Base-by-base conservation (phyloP, 345 rosid species). In the Ceriops zippeliana region DNA sequence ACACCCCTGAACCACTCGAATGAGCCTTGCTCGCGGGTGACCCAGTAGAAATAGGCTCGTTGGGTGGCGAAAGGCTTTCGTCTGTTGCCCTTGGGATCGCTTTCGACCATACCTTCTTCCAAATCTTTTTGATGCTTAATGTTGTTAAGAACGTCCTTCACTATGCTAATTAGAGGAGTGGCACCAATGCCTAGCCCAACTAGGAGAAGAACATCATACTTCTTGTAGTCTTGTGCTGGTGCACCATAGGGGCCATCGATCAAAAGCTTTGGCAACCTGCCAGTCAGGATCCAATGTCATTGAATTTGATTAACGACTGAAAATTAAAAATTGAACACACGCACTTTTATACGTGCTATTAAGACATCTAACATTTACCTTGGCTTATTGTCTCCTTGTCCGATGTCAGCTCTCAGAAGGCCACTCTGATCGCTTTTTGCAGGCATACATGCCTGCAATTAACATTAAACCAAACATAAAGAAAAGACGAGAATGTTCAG, bases 161-260 rank as follows among this genome's bases (percentile, higher is more conserved):
- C 76, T 59, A 91, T 91, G 79, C 97, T 91, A 58, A 89, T 87
- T 38, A 91, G 68, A 10, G 97, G 96, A 0, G 96, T 89, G 17
- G 96, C 97, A 19, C 97, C 96, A 38, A 87, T 87, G 24, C 97
- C 97, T 3, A 89, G 86, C 20, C 96, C 96, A 26, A 89, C 93
- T 0, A 91, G 85, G 60, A 89, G 91, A 22, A 89, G 82, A 21
- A 87, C 91, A 51, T 91, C 97, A 49, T 89, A 91, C 21, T 85
- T 74, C 64, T 83, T 83, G 83, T 91, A 86, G 80, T 91, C 93
- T 58, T 91, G 97, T 61, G 91, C 89, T 3, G 96, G 90, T 30
- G 93, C 97, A 62, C 97, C 96, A 27, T 87, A 91, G 1, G 97
- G 91, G 3, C 91, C 97, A 62, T 91, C 96, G 19, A 91, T 82